Base-by-base conservation (phyloP, 2,329 filamentous ascomycete species). In the Ophiostoma ulmi region DNA sequence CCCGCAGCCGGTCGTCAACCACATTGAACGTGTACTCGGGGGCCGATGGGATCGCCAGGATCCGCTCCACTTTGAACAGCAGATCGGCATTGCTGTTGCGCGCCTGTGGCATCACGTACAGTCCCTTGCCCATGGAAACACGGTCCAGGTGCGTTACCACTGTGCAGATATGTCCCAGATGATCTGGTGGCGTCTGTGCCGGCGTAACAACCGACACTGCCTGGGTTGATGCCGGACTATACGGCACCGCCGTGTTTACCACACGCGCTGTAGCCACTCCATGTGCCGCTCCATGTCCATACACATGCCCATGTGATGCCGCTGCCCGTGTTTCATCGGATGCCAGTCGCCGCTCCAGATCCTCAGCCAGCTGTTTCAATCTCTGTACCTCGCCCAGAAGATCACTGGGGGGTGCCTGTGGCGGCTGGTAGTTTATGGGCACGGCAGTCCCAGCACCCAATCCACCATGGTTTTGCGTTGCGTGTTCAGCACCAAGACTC, bases 141-240 rank as follows among this genome's bases (percentile, higher is more conserved):
- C 67, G 67, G 70, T 71, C 70, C 6, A 71, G 66, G 20, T 71
- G 67, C n/a, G 70, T 65, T 31, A 71, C 70, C 4, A 71, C 70
- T 2, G 39, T 67, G n/a, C 66, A 68, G n/a, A 71, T 71, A n/a
- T 63, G 67, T 3, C 55, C 55, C 65, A 68, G 58, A 7, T 55
- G 39, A 35, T 69, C 67, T 7, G 70, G 31, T 1, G 66, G 65
- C 3, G 52, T 22, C 52, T 36, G 31, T 10, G 31, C n/a, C 17
- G 69, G 48, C 41, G 69, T 63, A 4, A 10, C 13, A 1, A 35
- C n/a, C 7, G 63, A 14, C 5, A 36, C 11, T 7, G 44, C 31
- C 35, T 67, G 63, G 31, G 69, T 66, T 4, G 63, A 41, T 36
- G 52, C 70, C 66, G 69, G 52, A 22, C 44, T 63, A 20, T 39